Evolutionary conservation across 2,329 filamentous ascomycete genomes (phyloP), one percentile per base, ranked within the genome.

Genomic region (Cladorrhinum sp.): DNA sequence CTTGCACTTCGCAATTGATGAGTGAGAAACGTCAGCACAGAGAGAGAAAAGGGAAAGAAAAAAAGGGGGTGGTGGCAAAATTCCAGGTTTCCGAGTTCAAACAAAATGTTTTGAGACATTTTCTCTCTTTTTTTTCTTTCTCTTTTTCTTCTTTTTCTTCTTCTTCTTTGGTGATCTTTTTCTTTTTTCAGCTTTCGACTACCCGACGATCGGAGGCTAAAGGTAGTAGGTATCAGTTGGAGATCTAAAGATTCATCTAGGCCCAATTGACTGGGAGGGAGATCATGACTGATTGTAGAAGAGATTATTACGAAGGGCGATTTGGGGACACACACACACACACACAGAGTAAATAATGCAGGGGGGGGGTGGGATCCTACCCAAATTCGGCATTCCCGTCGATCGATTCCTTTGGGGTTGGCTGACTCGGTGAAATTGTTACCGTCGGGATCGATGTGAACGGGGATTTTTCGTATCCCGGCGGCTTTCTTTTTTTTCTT

Each of bases 61-160:
- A 21, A 46, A 18, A 21, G 42, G 42, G n/a, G 18, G 42, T 46
- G 16, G 42, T 10, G n/a, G n/a, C n/a, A n/a, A 21, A 36, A 36
- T 28, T n/a, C n/a, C n/a, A n/a, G n/a, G n/a, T n/a, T n/a, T n/a
- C n/a, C n/a, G n/a, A 30, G 10, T 30, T 30, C 5, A 30, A 5
- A 30, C 5, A 30, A 30, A 30, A 10, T 5, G 26, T 4, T 30
- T 9, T 36, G 33, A 36, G 33, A 36, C 33, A 36, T 8, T 24
- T 36, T 48, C 26, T 12, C n/a, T 51, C 18, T 39, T n/a, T n/a
- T 12, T 14, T 57, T 46, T n/a, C 16, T 36, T 57, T 46, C 5
- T 58, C 52, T 46, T 46, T 48, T 56, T 26, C n/a, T 48, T 48
- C 23, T 42, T 23, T 48, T 48, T 26, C 39, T 55, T 21, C 20